Evolutionary conservation across 768 basidiomycete genomes (phyloP).

Genomic region (Hericium rajendrae): DNA sequence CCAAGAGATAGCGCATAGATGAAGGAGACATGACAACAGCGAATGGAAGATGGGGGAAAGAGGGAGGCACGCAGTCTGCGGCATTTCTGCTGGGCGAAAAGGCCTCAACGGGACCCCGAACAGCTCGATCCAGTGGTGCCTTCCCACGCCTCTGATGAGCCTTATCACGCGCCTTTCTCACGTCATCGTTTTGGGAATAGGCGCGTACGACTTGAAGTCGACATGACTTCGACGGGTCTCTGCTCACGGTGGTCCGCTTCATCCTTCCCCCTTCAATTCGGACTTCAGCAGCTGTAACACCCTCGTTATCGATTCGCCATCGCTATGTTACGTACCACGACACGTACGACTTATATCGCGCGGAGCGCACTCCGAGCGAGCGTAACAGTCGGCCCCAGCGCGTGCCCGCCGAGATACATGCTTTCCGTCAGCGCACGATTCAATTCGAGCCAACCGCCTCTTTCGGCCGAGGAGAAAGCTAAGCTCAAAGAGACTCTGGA

Average conservation of each 20-base stretch:
- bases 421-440: conserved; percentile 1
- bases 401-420: not conserved
- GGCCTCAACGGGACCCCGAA: conserved; percentile 17
- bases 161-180: not conserved
- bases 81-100: conserved; percentile 33
- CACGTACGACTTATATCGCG: not conserved
- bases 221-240: too few relatives aligned
- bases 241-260: too few relatives aligned
- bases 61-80: conserved; percentile 20
- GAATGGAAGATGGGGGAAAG: conserved; percentile 6
- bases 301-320: not conserved
- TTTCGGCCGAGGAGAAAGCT: conserved; percentile 16
- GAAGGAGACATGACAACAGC: not conserved
- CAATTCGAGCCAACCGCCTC: conserved; percentile 16
- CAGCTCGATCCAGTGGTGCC: not conserved
- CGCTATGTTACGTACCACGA: not conserved
- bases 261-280: not conserved
- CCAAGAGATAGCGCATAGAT: not conserved
- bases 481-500: conserved; percentile 28
- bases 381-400: not conserved
- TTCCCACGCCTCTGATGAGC: not conserved
- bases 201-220: too few relatives aligned
- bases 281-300: not conserved
- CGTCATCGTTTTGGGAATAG: not conserved
- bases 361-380: too few relatives aligned